A percentile compares a stretch with the other conserved stretches of the same genome.
Conservation (phyloP, 1,139 yeast genomes). For the Taphrina wiesneri region DNA sequence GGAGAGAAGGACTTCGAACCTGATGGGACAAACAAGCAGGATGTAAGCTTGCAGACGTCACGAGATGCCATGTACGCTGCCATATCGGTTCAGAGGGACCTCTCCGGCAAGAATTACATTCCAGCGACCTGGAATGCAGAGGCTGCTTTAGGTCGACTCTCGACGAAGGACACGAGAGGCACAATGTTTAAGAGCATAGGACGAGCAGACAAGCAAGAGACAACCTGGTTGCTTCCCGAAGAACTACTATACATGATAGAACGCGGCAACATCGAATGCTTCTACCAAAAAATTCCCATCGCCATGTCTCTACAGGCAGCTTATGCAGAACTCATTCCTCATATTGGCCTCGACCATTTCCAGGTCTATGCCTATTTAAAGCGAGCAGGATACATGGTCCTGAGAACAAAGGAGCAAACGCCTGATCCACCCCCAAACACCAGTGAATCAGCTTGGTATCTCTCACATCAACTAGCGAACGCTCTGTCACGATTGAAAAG, state of each 20-base stretch:
- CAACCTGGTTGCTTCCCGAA: conserved; percentile 54
- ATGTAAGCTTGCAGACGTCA: conserved; percentile 55
- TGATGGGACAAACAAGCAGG: conserved; percentile 69
- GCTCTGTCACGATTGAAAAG: neutral
- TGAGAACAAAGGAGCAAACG: conserved; percentile 42
- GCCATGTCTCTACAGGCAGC: conserved; percentile 66
- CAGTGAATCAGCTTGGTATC: neutral
- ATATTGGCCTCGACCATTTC: conserved; percentile 54
- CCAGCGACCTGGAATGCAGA: conserved; percentile 53
- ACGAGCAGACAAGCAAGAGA: conserved; percentile 48
- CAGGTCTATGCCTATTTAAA: conserved; percentile 74
- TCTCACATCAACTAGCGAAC: neutral
- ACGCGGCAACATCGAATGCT: conserved; percentile 73
- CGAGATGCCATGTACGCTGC: conserved; percentile 74
- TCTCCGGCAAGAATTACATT: conserved; percentile 51
- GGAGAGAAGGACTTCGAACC: conserved; percentile 91
- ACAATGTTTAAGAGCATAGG: conserved; percentile 77
- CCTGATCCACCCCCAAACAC: neutral
- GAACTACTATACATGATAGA: conserved; percentile 79
- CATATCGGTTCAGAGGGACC: conserved; percentile 60
- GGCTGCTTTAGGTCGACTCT: conserved; percentile 51
- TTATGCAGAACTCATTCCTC: conserved; percentile 56
- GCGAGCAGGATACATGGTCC: conserved; percentile 75
- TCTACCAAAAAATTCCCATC: conserved; percentile 46
- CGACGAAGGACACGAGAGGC: conserved; percentile 60